A percentile compares a stretch with the other conserved stretches of the same genome.
phyloP scores from a whole-genome alignment of 176 grass and related monocot species.

The Aegilops umbellulata region DNA sequence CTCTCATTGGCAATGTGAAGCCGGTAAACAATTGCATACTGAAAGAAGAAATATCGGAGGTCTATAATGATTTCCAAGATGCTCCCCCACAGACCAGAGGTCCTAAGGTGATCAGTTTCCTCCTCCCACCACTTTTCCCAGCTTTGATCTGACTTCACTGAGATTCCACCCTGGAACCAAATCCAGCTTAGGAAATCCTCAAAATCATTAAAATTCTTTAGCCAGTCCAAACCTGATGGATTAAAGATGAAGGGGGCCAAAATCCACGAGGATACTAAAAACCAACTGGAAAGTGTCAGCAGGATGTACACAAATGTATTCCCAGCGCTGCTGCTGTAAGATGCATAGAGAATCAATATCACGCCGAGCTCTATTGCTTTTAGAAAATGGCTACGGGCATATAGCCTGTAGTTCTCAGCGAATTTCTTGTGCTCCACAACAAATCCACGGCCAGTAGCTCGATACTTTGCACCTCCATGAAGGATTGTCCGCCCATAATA shows the following conservation, averaged over 20 bases:
- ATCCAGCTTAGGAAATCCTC: conserved; percentile 95
- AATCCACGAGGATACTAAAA: conserved; percentile 88
- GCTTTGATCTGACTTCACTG: conserved; percentile 74
- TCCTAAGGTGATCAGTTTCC: conserved; percentile 81
- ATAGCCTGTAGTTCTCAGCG: conserved; percentile 89
- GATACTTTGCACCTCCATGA: conserved; percentile 94
- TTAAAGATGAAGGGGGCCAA: conserved; percentile 88
- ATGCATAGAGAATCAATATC: conserved; percentile 82
- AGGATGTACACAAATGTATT: conserved; percentile 82
- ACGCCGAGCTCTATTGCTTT: conserved; percentile 94
- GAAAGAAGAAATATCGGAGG: conserved; percentile 92
- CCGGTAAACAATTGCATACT: conserved; percentile 87
- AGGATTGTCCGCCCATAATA: conserved; percentile 93
- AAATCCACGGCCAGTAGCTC: conserved; percentile 93
- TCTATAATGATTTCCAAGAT: conserved; percentile 86
- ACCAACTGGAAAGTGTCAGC: conserved; percentile 92
- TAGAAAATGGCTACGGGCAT: conserved; percentile 85
- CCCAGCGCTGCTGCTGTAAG: conserved; percentile 53
- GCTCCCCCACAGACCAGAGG: conserved; percentile 83
- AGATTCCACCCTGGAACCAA: conserved; percentile 75
- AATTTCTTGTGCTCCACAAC: conserved; percentile 96
- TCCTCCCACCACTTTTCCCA: conserved; percentile 98
- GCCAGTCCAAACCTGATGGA: conserved; percentile 92
- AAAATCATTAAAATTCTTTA: conserved; percentile 96
- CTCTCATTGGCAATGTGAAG: conserved; percentile 64